Evolutionary conservation across 805 yeast genomes (phyloP).

Genomic region (Cyberlindnera samutprakarnensis): DNA sequence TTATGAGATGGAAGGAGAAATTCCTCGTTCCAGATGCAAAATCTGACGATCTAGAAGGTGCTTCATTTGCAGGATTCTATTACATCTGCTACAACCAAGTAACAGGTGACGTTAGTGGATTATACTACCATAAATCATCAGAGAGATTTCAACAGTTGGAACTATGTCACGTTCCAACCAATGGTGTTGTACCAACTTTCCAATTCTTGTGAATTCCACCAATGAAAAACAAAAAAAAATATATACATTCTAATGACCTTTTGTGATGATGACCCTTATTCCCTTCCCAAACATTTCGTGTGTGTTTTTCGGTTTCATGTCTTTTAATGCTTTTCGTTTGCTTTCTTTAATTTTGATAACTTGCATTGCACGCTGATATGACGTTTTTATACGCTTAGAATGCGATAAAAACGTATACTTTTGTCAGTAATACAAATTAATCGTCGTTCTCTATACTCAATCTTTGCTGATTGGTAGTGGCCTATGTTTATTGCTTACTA

Average conservation of each 20-base stretch:
- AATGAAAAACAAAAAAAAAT: background rate
- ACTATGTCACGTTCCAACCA: conserved; percentile 24
- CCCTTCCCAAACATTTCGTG: too few relatives aligned
- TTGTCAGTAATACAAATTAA: too few relatives aligned
- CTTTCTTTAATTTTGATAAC: too few relatives aligned
- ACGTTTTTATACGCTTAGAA: too few relatives aligned
- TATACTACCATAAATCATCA: conserved; percentile 74
- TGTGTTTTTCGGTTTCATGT: too few relatives aligned
- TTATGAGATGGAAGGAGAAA: conserved; percentile 94
- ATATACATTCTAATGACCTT: background rate
- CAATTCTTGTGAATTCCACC: conserved; percentile 10
- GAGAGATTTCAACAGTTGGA: conserved; percentile 73
- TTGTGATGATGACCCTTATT: background rate
- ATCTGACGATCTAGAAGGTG: conserved; percentile 45
- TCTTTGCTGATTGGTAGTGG: too few relatives aligned
- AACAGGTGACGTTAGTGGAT: conserved; percentile 71
- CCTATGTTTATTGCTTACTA: too few relatives aligned
- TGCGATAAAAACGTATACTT: too few relatives aligned
- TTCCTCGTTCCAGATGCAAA: conserved; percentile 77
- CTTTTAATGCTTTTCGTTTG: too few relatives aligned
- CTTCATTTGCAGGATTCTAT: conserved; percentile 90
- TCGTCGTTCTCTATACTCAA: too few relatives aligned
- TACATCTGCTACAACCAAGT: conserved; percentile 75
- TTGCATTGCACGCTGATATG: too few relatives aligned
- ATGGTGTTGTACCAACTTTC: conserved; percentile 7